phyloP scores from a whole-genome alignment of 1,139 yeast species.

The Suhomyces ambrosiae region DNA sequence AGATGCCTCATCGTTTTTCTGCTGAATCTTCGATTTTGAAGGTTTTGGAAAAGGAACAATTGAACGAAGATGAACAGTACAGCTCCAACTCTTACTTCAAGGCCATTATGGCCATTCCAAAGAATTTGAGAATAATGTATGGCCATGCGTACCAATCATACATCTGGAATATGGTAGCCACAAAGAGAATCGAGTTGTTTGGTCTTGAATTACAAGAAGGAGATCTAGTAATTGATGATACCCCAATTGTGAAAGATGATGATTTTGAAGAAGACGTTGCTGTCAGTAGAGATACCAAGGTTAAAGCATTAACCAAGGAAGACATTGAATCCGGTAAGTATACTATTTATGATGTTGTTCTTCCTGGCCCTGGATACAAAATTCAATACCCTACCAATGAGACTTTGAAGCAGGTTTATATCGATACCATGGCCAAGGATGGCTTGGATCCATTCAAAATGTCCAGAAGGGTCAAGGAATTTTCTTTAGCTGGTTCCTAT shows the following conservation, averaged over 20 bases:
- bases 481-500: conserved; percentile 89
- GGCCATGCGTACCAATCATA: conserved; percentile 97
- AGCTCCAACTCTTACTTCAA: conserved; percentile 59
- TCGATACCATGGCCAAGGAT: conserved; percentile 75
- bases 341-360: conserved; percentile 78
- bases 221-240: conserved; percentile 66
- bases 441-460: conserved; percentile 81
- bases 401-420: conserved; percentile 61
- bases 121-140: conserved; percentile 90
- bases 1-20: conserved; percentile 84
- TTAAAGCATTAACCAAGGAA: conserved; percentile 69
- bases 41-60: conserved; percentile 51
- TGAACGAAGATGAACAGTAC: conserved; percentile 49
- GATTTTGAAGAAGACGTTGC: conserved; percentile 63
- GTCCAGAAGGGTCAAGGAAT: conserved; percentile 84
- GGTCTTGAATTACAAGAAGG: conserved; percentile 78
- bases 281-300: conserved; percentile 55
- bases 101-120: conserved; percentile 89
- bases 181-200: conserved; percentile 69
- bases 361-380: conserved; percentile 95
- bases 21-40: conserved; percentile 80
- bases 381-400: conserved; percentile 77
- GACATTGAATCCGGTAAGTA: conserved; percentile 64
- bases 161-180: conserved; percentile 88
- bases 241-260: conserved; percentile 40